Base-by-base conservation (phyloP, 2,329 filamentous ascomycete genomes). In the Plectosphaerella sp. region DNA sequence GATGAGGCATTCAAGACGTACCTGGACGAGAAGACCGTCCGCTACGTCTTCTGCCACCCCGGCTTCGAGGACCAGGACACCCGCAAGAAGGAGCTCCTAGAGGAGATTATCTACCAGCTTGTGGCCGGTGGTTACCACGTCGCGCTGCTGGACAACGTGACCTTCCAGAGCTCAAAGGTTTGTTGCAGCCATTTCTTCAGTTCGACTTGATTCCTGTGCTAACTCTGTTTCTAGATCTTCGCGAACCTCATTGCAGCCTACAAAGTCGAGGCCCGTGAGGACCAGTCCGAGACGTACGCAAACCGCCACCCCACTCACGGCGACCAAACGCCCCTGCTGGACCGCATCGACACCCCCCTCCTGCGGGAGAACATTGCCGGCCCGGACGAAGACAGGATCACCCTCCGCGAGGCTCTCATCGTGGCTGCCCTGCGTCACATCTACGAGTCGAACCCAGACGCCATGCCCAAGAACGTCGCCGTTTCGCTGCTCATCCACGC, bases 1-100 rank as follows among this genome's bases (percentile, higher is more conserved):
- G 76, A 77, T 41, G 48, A 64, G 0, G 69, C 69, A 0, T 91
- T 89, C 58, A 54, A 64, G 5, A 59, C 73, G 1, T 88, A 89
- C 59, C 68, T 88, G 2, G 57, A 69, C 3, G 61, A 64, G 1
- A 74, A 77, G 22, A 77, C 81, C 0, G 71, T 84, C 4, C 84
- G 88, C 61, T 89, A 91, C 58, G 68, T 90, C 49, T 79, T 91
- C 72, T 82, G 79, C 49, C 84, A 88, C 57, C 84, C 89, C 62
- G 86, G 84, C 6, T 52, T 55, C n/a, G 53, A 16, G 60, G 67
- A 46, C 55, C 33, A 18, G 14, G 46, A 48, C n/a, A 37, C 18
- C 20, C 18, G 22, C 47, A 25, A 24, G 41, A 24, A 8, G 46
- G 42, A 53, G 45, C 35, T 46, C 45, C 61, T 64, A 22, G 70